Evolutionary conservation across 495 filamentous ascomycete species (phyloP).

Genomic region (Gamarada debralockiae): DNA sequence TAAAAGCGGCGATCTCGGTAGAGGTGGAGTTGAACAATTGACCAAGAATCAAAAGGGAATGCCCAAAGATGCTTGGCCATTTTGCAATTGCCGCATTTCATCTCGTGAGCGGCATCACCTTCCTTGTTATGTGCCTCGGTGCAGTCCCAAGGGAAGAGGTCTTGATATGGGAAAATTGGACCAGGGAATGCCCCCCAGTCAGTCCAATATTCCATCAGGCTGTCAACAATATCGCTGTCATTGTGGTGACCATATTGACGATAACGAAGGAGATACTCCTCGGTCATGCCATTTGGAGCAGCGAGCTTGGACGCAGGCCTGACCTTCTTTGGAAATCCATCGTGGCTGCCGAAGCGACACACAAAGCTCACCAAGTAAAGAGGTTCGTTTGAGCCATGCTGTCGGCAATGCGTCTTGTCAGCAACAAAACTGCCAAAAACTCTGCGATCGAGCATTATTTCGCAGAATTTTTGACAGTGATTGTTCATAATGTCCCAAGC

Average conservation of each 20-base stretch:
- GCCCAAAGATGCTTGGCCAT: slow-evolving; percentile 39
- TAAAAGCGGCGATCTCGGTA: slow-evolving; percentile 29
- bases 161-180: slow-evolving; percentile 31
- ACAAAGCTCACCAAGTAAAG: slow-evolving; percentile 39
- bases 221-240: slow-evolving; percentile 38
- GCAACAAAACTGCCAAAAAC: slow-evolving; percentile 31
- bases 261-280: slow-evolving; percentile 39
- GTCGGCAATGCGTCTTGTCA: too few species aligned
- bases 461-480: slow-evolving; percentile 34
- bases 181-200: slow-evolving; percentile 39
- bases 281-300: slow-evolving; percentile 34
- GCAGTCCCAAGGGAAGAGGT: slow-evolving; percentile 43
- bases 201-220: slow-evolving; percentile 38
- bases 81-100: slow-evolving; percentile 34
- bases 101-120: too few species aligned
- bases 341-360: slow-evolving; percentile 22
- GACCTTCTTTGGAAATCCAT: neutral
- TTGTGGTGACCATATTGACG: slow-evolving; percentile 23
- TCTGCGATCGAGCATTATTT: slow-evolving; percentile 26
- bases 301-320: slow-evolving; percentile 38
- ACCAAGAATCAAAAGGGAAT: slow-evolving; percentile 43
- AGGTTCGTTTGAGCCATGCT: neutral
- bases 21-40: slow-evolving; percentile 33
- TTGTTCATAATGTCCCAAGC: slow-evolving; percentile 26
- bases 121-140: slow-evolving; percentile 37